Conservation (phyloP, 768 basidiomycete genomes). For the Podaxis pistillaris region DNA sequence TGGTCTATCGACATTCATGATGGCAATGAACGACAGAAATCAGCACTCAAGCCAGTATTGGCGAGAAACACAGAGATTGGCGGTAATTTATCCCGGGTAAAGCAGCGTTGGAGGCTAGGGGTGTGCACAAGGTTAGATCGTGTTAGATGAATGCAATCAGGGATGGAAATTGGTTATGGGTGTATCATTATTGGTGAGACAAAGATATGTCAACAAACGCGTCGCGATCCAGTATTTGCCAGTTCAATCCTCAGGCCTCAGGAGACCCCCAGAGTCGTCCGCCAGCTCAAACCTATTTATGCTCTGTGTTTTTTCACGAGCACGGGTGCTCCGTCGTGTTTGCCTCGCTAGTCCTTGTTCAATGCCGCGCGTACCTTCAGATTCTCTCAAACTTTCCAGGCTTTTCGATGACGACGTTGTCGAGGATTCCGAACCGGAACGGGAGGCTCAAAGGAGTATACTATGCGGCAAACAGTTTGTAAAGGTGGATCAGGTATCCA, state of each 20-base stretch:
- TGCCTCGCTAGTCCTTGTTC: not conserved
- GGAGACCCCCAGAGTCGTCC: not conserved
- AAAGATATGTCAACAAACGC: conserved; percentile 9
- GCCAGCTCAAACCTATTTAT: not conserved
- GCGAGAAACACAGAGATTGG: not conserved
- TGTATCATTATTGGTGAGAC: not conserved
- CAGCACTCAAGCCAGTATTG: not conserved
- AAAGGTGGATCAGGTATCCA: conserved; percentile 18
- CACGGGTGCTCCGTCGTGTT: not conserved
- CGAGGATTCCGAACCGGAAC: conserved; percentile 72
- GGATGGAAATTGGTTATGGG: not conserved
- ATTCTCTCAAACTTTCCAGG: not conserved
- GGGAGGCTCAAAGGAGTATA: conserved; percentile 37
- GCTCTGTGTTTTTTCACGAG: not conserved
- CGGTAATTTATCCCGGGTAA: not conserved
- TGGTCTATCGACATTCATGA: conserved; percentile 27
- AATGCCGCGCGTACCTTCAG: not conserved
- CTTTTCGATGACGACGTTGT: conserved; percentile 39
- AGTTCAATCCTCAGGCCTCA: not conserved
- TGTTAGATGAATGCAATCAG: not conserved
- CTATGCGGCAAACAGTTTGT: not conserved
- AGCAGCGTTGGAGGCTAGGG: not conserved
- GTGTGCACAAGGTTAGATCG: not conserved
- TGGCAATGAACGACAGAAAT: not conserved
- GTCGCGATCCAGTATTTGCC: not conserved